A percentile compares a stretch with the other conserved stretches of the same genome.
These are phyloP conservation scores for Pythium angustatum DNA, from an alignment of 352 stramenopile species.

Conservation along the genomic window DNA sequence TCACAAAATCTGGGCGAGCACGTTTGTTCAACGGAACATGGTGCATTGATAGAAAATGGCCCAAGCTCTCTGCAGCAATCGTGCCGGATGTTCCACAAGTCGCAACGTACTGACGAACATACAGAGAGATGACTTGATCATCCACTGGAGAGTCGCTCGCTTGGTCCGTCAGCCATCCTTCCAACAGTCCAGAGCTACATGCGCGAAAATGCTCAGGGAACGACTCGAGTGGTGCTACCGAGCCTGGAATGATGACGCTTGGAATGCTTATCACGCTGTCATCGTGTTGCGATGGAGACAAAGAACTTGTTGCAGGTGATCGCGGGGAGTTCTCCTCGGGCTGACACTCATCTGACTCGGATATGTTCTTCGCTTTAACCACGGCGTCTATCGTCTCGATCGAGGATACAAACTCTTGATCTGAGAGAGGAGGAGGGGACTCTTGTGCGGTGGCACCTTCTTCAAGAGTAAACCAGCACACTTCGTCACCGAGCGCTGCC, in stretches of 20 bases:
- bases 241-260: constrained; percentile 23
- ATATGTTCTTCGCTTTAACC: not conserved
- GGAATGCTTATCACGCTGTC: constrained; percentile 32
- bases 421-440: not conserved
- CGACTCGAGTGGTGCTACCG: constrained; percentile 15
- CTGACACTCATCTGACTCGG: not conserved
- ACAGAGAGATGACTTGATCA: constrained; percentile 35
- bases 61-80: constrained; percentile 42
- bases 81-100: constrained; percentile 36
- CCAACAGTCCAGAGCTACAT: constrained; percentile 8
- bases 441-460: not conserved
- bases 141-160: constrained; percentile 27
- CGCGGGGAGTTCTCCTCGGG: constrained; percentile 17
- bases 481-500: constrained; percentile 19
- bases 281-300: not conserved
- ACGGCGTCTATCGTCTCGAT: not conserved
- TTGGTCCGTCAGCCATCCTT: constrained; percentile 25
- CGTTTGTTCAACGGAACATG: constrained; percentile 35
- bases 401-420: not conserved
- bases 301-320: not conserved
- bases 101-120: constrained; percentile 46
- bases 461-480: constrained; percentile 26
- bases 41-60: constrained; percentile 40
- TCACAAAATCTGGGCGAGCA: constrained; percentile 26
- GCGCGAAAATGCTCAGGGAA: constrained; percentile 22